A percentile compares a stretch with the other conserved stretches of the same genome.
These are phyloP conservation scores for Cubamyces sp. DNA, from an alignment of 768 basidiomycete genomes.

Conservation along the genomic window DNA sequence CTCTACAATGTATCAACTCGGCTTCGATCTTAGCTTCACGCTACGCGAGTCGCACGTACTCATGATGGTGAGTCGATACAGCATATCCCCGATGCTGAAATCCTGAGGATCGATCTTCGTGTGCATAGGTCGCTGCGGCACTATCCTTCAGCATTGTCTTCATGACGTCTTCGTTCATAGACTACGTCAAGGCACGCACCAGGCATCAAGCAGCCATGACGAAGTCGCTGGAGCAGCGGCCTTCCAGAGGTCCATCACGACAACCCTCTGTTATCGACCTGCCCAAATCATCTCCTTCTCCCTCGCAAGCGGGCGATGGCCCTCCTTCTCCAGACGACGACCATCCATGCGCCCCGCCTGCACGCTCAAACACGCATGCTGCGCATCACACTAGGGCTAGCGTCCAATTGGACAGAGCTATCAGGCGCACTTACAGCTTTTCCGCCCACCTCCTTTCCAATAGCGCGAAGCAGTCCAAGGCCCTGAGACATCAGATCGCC, in stretches of 20 bases:
- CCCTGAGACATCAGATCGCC: conserved; percentile 1
- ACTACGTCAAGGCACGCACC: not conserved
- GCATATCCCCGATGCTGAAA: too few species aligned
- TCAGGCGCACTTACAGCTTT: conserved; percentile 1
- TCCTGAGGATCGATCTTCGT: too few species aligned
- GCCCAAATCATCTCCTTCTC: not conserved
- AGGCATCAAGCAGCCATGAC: not conserved
- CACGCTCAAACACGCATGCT: not conserved
- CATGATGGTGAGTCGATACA: too few species aligned
- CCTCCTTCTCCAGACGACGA: not conserved
- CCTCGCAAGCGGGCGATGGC: not conserved
- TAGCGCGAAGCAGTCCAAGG: not conserved
- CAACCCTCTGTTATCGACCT: not conserved
- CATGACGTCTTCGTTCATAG: not conserved
- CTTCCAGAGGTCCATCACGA: not conserved
- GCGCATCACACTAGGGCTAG: not conserved
- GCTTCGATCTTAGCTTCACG: too few species aligned
- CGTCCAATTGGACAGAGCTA: not conserved
- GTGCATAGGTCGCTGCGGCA: too few species aligned
- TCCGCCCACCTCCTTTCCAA: conserved; percentile 9
- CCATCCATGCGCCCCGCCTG: not conserved
- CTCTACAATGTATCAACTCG: too few species aligned
- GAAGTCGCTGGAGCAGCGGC: not conserved
- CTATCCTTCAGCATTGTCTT: too few species aligned
- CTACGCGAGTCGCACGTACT: too few species aligned